A percentile compares a stretch with the other conserved stretches of the same genome.
Evolutionary conservation across 202 grass and related monocot species (phyloP).

Genomic region (Cymbopogon flexuosus): DNA sequence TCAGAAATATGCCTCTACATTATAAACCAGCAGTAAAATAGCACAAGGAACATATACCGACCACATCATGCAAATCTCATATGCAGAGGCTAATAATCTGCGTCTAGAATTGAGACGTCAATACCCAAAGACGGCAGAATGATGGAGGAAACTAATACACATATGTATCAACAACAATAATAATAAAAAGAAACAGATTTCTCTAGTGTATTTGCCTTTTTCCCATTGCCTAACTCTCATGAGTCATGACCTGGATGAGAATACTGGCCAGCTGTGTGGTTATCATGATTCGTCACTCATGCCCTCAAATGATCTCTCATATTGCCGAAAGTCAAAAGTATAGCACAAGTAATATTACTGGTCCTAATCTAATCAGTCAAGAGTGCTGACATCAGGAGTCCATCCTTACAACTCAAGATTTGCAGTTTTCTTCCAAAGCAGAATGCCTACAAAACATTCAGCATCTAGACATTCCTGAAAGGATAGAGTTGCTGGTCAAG

Average conservation of each 20-base stretch:
- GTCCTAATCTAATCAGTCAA: constrained; percentile 6
- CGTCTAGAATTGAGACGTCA: constrained; percentile 1
- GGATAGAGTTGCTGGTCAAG: background rate
- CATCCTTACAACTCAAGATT: constrained; percentile 11
- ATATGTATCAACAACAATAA: too few species aligned
- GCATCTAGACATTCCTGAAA: background rate
- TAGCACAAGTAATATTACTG: background rate
- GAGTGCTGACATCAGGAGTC: background rate
- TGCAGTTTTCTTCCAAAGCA: constrained; percentile 20
- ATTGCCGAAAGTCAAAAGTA: background rate
- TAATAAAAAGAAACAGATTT: constrained; percentile 9
- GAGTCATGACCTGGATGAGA: background rate
- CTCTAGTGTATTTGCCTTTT: background rate
- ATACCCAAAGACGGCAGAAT: background rate
- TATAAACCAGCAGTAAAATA: constrained; percentile 1
- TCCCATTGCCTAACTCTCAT: background rate
- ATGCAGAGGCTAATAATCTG: background rate
- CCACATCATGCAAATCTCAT: constrained; percentile 8
- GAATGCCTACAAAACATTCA: background rate
- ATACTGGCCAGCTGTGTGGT: background rate
- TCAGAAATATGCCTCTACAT: background rate
- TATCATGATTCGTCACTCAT: background rate
- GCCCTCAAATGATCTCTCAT: background rate
- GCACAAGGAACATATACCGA: background rate
- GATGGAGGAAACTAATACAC: background rate